Evolutionary conservation across 495 filamentous ascomycete genomes (phyloP).

Genomic region (Rostrohypoxylon terebratum): DNA sequence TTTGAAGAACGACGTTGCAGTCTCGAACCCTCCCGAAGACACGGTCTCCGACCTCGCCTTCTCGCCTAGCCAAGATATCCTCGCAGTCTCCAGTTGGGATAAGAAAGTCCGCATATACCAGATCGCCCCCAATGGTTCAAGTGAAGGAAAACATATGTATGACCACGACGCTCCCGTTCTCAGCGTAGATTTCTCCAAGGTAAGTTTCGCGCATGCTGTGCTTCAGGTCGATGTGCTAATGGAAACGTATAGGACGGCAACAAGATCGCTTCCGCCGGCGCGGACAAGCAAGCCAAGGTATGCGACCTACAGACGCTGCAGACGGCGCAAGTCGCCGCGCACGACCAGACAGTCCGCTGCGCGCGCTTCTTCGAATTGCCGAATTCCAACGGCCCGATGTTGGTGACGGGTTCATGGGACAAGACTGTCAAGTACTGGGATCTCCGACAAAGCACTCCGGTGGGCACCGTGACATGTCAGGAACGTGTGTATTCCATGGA

Average conservation of each 20-base stretch:
- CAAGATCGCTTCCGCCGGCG: slow-evolving; percentile 78
- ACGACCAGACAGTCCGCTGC: slow-evolving; percentile 77
- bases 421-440: slow-evolving; percentile 94
- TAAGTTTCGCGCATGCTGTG: slow-evolving; percentile 55
- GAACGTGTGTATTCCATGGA: slow-evolving; percentile 92
- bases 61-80: slow-evolving; percentile 78
- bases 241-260: slow-evolving; percentile 58
- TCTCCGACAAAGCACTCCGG: slow-evolving; percentile 70
- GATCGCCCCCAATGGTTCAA: slow-evolving; percentile 75
- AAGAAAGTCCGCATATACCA: slow-evolving; percentile 95
- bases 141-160: slow-evolving; percentile 81
- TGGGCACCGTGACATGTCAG: slow-evolving; percentile 73
- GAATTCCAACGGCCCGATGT: slow-evolving; percentile 65
- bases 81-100: slow-evolving; percentile 92
- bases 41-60: slow-evolving; percentile 86
- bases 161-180: slow-evolving; percentile 82
- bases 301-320: slow-evolving; percentile 72
- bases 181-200: slow-evolving; percentile 84
- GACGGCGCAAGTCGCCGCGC: slow-evolving; percentile 74
- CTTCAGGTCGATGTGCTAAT: background rate
- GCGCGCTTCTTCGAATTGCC: slow-evolving; percentile 75
- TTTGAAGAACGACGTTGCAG: slow-evolving; percentile 84
- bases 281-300: slow-evolving; percentile 81
- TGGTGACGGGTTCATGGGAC: slow-evolving; percentile 91
- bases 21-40: slow-evolving; percentile 83